Evolutionary conservation across 768 basidiomycete genomes (phyloP).

Genomic region (Amanita fuliginea): DNA sequence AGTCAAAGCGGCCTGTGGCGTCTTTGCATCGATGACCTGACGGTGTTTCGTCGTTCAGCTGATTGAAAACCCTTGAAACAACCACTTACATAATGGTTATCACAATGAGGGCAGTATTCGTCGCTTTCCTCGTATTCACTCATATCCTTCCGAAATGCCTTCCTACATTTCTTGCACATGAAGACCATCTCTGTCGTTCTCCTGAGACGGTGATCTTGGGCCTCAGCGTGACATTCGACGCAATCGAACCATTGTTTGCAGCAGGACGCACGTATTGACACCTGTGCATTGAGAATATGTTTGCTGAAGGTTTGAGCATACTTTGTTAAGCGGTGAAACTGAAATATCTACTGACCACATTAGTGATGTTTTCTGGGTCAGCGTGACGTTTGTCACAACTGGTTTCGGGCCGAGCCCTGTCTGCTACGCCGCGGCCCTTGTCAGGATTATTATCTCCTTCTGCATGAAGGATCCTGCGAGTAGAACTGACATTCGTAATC

Average conservation of each 20-base stretch:
- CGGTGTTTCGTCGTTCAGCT: not conserved
- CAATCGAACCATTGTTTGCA: conserved; percentile 99
- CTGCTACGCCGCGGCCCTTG: no score
- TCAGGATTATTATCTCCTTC: no score
- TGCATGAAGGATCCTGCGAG: no score
- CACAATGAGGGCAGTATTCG: conserved; percentile 96
- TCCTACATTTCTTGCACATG: conserved; percentile 52
- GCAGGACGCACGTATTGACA: conserved; percentile 91
- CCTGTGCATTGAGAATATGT: conserved; percentile 94
- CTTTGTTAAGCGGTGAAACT: not conserved
- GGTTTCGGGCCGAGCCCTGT: no score
- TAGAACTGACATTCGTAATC: no score
- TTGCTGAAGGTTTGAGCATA: conserved; percentile 34
- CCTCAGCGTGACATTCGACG: conserved; percentile 87
- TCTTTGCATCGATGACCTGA: conserved; percentile 90
- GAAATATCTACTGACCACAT: not conserved
- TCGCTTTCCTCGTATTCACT: conserved; percentile 86
- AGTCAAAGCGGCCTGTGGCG: conserved; percentile 71
- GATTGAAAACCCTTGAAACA: not conserved
- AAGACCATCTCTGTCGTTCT: conserved; percentile 63
- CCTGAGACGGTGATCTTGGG: conserved; percentile 57
- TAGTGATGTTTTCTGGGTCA: no score
- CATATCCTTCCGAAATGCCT: conserved; percentile 97
- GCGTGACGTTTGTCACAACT: not conserved
- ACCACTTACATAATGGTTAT: conserved; percentile 92